Percentiles rank a stretch among this genome's conserved stretches.
phyloP scores from a whole-genome alignment of 208 protist species.

The Leishmania major region DNA sequence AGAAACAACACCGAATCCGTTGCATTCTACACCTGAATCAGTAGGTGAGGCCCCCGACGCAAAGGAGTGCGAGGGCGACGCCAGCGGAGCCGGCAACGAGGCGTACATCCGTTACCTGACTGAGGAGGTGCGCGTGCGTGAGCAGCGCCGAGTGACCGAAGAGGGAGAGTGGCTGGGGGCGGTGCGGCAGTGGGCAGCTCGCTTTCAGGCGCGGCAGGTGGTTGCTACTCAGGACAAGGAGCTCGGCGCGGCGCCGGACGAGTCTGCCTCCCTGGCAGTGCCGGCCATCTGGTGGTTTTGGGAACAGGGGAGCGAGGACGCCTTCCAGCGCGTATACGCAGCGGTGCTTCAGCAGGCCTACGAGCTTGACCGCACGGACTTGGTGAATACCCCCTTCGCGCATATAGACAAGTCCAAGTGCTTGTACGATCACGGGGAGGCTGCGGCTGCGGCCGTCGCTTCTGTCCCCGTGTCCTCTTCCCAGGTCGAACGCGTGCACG shows the following conservation, averaged over 20 bases:
- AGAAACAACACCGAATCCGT: not conserved
- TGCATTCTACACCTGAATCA: not conserved
- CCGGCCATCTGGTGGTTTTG: conserved; percentile 20
- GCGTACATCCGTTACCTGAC: conserved; percentile 40
- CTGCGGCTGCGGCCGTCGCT: too few relatives aligned
- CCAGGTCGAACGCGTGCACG: not conserved
- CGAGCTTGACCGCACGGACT: conserved; percentile 20
- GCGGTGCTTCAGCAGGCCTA: conserved; percentile 23
- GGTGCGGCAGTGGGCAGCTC: conserved; percentile 33
- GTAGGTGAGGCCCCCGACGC: not conserved
- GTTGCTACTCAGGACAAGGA: not conserved
- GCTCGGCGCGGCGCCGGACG: not conserved
- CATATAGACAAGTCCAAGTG: conserved; percentile 8
- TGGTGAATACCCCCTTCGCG: conserved; percentile 43
- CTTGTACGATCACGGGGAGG: conserved; percentile 9
- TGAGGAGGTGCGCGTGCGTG: conserved; percentile 39
- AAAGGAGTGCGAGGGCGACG: not conserved
- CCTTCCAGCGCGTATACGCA: conserved; percentile 29
- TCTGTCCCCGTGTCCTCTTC: not conserved
- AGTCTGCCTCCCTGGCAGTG: not conserved
- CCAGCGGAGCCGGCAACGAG: not conserved
- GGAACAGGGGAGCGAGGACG: not conserved
- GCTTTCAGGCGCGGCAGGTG: not conserved
- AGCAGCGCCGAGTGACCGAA: conserved; percentile 26
- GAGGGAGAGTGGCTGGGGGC: conserved; percentile 27